Evolutionary conservation across 164 flowering plant genomes (phyloP), one percentile per base, ranked within the genome.

Genomic region (Dillenia suffruticosa): DNA sequence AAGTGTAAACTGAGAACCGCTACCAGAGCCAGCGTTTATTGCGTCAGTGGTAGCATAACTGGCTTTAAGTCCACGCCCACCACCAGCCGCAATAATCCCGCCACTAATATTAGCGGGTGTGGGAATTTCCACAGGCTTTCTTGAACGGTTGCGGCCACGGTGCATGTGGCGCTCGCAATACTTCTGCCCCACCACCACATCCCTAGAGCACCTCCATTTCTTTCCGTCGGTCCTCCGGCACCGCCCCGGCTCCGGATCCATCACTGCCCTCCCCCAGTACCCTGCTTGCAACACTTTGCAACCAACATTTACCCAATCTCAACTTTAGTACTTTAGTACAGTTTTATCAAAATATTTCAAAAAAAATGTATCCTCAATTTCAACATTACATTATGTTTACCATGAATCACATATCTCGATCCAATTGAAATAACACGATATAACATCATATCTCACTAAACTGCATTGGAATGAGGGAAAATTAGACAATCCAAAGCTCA

Each of bases 111-210:
- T 12, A 16, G 74, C 17, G 49, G 81, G 63, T 46, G 86, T 76
- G 85, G 91, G 80, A 66, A 64, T 70, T 90, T 92, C 98, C 98
- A 90, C 96, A 85, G 88, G 96, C 98, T 92, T 92, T 92, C 98
- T 92, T 89, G 98, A 92, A 92, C 96, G 98, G 85, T 86, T 89
- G 57, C 91, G 79, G 75, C 98, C 98, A 13, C 96, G 89, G 80
- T 90, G 89, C 72, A 92, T 65, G 72, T 92, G 98, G 75, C 98
- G 96, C 77, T 92, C 96, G 64, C 96, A 92, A 70, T 92, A 90
- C 77, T 90, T 92, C 49, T 88, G 91, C 15, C 87, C 89, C 9
- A 74, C 65, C 54, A 87, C 88, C 56, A 85, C 93, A 58, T 85
- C 96, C 67, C 90, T 88, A 3, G 97, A 84, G 74, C 98, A 93